Percentiles rank a stretch among this genome's conserved stretches.
Conservation (phyloP, 2,329 filamentous ascomycete species). For the Cryphonectria naterciae region DNA sequence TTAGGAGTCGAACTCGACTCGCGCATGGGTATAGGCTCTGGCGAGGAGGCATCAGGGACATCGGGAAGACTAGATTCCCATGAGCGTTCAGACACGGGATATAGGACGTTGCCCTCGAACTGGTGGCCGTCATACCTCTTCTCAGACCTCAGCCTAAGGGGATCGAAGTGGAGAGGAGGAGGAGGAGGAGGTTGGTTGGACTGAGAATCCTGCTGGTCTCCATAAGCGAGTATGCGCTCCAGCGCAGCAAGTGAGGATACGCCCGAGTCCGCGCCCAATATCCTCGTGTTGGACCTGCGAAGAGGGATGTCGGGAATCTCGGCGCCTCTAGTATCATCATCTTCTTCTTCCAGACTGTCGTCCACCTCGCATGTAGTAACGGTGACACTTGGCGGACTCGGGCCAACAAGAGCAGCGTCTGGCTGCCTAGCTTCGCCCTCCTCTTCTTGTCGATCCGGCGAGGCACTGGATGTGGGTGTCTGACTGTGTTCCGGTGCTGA, state of each 20-base stretch:
- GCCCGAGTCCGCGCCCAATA: slow-evolving; percentile 12
- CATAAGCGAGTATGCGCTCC: slow-evolving; percentile 14
- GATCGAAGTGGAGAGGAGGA: slow-evolving; percentile 15
- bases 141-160: slow-evolving; percentile 14
- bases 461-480: not conserved
- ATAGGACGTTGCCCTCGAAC: not conserved
- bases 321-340: slow-evolving; percentile 17
- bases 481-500: not conserved
- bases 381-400: not conserved
- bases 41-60: slow-evolving; percentile 19
- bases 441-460: slow-evolving; percentile 12
- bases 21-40: slow-evolving; percentile 4
- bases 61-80: slow-evolving; percentile 23
- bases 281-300: slow-evolving; percentile 20
- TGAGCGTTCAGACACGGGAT: slow-evolving; percentile 18
- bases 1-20: slow-evolving; percentile 15
- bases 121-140: slow-evolving; percentile 22
- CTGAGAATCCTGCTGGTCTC: slow-evolving; percentile 8
- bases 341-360: not conserved
- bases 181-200: not conserved
- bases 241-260: slow-evolving; percentile 14
- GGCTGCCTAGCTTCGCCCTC: not conserved
- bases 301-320: slow-evolving; percentile 28
- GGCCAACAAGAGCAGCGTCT: not conserved
- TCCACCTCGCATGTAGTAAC: slow-evolving; percentile 9